A percentile compares a stretch with the other conserved stretches of the same genome.
These are phyloP conservation scores for Barnettozyma wickerhamii DNA, from an alignment of 805 yeast species.

Conservation along the genomic window DNA sequence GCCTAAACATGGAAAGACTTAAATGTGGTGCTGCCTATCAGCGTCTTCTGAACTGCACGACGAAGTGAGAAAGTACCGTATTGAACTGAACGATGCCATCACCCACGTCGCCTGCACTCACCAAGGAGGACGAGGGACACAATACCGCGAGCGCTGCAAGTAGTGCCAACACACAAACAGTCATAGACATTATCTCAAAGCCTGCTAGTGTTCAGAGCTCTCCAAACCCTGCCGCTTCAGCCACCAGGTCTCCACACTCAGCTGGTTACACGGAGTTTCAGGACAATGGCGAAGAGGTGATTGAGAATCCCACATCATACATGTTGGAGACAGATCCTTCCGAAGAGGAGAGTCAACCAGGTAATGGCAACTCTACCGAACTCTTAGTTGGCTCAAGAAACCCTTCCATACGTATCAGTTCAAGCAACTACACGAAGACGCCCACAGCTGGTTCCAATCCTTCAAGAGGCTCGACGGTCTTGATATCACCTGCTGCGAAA, in stretches of 20 bases:
- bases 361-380: neutral
- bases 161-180: neutral
- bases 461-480: neutral
- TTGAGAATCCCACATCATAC: constrained; percentile 11
- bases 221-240: neutral
- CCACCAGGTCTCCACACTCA: neutral
- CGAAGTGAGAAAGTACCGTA: no score
- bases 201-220: neutral
- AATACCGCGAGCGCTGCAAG: neutral
- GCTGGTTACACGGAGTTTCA: constrained; percentile 6
- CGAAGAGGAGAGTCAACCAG: neutral
- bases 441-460: neutral
- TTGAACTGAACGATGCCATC: neutral
- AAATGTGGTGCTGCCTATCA: no score
- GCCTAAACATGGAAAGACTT: no score
- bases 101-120: neutral
- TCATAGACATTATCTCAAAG: neutral
- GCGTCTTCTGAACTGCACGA: no score
- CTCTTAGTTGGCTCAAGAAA: constrained; percentile 2
- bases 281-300: neutral
- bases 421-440: neutral
- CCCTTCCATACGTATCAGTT: neutral
- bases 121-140: neutral
- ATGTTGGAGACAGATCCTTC: constrained; percentile 6
- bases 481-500: neutral